Evolutionary conservation across 2,329 filamentous ascomycete species (phyloP), one percentile per base, ranked within the genome.

Genomic region (Venturia asperata): DNA sequence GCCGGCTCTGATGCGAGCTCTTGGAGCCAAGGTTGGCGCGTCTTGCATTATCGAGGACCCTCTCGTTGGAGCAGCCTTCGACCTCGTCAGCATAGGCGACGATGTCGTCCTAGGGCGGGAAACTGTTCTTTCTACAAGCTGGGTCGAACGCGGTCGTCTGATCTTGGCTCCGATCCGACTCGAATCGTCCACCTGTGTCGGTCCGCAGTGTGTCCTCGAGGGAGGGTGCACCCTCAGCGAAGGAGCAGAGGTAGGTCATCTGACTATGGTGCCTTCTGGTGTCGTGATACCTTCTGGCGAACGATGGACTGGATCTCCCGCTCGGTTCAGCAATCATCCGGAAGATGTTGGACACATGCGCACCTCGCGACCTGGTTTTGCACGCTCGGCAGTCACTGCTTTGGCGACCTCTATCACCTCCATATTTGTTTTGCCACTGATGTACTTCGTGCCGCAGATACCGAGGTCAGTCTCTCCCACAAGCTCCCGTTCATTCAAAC

Each of bases 91-190:
- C 30, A 56, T 56, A 5, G 52, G 52, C 17, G 19, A 56, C 13
- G 52, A 56, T 13, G 52, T 56, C 11, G 6, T 56, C 30, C 15
- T 56, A 19, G 52, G 52, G 7, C 27, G 52, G 5, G 52, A 56
- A 13, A 19, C 52, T 19, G 52, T 37, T 17, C 52, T 56, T 56
- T 56, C 52, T 24, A 56, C 52, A 34, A 56, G 27, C 52, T 56
- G 52, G 52, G 52, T 56, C 34, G 52, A 56, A 56, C 52, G 52
- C 13, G 52, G 52, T 37, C 52, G 52, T 37, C 13, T 56, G 52
- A 56, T 56, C 27, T 56, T 56, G 24, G 52, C 52, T 1, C 52
- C 52, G 4, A 56, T 56, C n/a, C 52, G 30, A 34, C 27, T 56
- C 15, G 52, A 56, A 37, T 56, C 52, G 27, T 56, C 52, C 27